Conservation (phyloP, 176 grass and related monocot genomes). For the Aechmea fasciata region DNA sequence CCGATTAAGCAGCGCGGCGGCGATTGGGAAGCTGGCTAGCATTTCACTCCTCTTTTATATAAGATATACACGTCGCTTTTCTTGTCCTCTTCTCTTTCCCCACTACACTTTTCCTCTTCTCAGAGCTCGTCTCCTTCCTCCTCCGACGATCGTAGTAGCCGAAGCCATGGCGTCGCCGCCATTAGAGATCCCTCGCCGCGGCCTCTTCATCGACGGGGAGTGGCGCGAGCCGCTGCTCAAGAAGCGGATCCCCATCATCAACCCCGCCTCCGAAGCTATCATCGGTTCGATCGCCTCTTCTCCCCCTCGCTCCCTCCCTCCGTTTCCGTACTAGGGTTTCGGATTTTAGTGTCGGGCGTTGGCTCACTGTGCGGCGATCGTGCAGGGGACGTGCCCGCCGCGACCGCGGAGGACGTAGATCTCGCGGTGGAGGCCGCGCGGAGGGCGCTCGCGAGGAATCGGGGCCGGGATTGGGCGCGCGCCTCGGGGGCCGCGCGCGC, state of each 20-base stretch:
- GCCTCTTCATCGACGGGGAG: conserved; percentile 79
- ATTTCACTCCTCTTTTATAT: too few species aligned
- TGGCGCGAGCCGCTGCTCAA: conserved; percentile 57
- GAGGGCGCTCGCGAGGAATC: conserved; percentile 60
- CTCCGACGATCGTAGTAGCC: too few species aligned
- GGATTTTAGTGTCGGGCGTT: background rate
- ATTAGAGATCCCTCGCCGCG: conserved; percentile 38
- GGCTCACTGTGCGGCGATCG: background rate
- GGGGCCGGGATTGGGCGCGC: conserved; percentile 73
- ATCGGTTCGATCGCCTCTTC: conserved; percentile 31
- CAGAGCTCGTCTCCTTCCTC: too few species aligned
- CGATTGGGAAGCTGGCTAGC: too few species aligned
- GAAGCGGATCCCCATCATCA: conserved; percentile 73
- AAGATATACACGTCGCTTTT: too few species aligned
- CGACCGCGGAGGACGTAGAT: conserved; percentile 82
- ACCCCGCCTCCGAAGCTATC: conserved; percentile 63
- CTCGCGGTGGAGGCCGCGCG: conserved; percentile 72
- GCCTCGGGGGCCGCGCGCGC: conserved; percentile 67
- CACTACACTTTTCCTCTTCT: too few species aligned
- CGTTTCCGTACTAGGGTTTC: background rate
- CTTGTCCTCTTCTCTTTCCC: too few species aligned
- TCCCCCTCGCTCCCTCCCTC: background rate
- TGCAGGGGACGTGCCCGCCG: conserved; percentile 84
- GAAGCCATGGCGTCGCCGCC: background rate
- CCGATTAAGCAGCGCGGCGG: too few species aligned